Evolutionary conservation across 768 basidiomycete species (phyloP).

Genomic region (Saitozyma sp.): DNA sequence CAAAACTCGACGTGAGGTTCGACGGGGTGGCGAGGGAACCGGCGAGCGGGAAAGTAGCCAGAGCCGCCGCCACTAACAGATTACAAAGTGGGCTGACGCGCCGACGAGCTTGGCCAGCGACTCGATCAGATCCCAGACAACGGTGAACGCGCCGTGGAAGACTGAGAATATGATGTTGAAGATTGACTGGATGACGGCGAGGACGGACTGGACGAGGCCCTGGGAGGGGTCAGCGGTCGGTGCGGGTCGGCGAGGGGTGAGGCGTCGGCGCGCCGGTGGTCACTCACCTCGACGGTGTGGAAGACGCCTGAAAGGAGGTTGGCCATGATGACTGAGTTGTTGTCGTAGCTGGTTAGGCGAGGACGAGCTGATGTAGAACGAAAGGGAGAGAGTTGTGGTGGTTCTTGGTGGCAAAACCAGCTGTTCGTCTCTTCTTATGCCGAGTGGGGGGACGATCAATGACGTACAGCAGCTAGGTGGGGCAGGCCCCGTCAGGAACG

Average conservation of each 20-base stretch:
- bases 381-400: background rate
- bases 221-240: conserved; percentile 7
- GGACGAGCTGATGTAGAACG: background rate
- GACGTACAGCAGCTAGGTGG: too few relatives aligned
- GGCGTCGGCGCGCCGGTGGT: background rate
- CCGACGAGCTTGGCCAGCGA: conserved; percentile 32
- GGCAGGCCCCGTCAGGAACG: too few relatives aligned
- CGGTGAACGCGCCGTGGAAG: conserved; percentile 23
- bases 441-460: too few relatives aligned
- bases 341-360: background rate
- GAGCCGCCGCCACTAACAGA: conserved; percentile 23
- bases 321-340: conserved; percentile 22
- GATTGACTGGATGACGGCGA: conserved; percentile 32
- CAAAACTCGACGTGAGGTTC: background rate
- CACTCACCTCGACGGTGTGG: conserved; percentile 33
- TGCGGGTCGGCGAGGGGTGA: background rate
- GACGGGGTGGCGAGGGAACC: background rate
- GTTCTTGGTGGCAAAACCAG: background rate
- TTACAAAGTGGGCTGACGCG: conserved; percentile 32
- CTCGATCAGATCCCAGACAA: conserved; percentile 30
- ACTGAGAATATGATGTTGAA: conserved; percentile 33
- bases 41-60: background rate
- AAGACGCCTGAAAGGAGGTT: conserved; percentile 36
- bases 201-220: conserved; percentile 37
- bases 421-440: too few relatives aligned